A percentile compares a stretch with the other conserved stretches of the same genome.
Conservation (phyloP, 805 yeast species). For the Ascoidea rubescens region DNA sequence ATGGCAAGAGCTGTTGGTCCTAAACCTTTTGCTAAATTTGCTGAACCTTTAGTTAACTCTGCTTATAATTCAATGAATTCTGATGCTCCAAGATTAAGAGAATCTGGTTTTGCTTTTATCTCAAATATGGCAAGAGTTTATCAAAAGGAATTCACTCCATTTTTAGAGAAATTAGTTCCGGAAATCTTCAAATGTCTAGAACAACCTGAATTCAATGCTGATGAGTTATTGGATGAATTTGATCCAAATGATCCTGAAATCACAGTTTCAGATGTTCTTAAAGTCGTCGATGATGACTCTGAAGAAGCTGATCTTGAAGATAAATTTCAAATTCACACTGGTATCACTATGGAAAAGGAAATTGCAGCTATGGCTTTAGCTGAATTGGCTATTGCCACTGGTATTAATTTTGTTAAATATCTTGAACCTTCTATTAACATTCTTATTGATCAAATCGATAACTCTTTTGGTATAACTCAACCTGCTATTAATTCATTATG, state of each 20-base stretch:
- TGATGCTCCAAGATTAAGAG: constrained; percentile 77
- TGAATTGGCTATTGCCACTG: constrained; percentile 81
- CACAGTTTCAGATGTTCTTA: background rate
- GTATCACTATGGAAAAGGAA: constrained; percentile 91
- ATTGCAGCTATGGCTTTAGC: constrained; percentile 84
- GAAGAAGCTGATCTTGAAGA: constrained; percentile 43
- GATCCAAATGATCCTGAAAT: constrained; percentile 2
- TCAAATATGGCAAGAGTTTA: constrained; percentile 91
- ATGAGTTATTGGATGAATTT: constrained; percentile 17
- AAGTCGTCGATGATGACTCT: constrained; percentile 34
- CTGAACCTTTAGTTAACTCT: constrained; percentile 79
- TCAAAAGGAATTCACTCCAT: constrained; percentile 79
- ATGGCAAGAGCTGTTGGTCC: constrained; percentile 96
- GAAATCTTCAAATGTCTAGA: constrained; percentile 70
- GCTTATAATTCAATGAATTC: constrained; percentile 69
- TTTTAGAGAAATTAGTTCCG: constrained; percentile 72
- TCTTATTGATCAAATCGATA: constrained; percentile 59
- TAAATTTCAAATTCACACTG: constrained; percentile 79
- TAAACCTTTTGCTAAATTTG: constrained; percentile 71
- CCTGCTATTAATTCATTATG: constrained; percentile 73
- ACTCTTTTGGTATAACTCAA: constrained; percentile 84
- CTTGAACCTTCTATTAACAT: constrained; percentile 56
- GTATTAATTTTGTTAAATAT: constrained; percentile 63
- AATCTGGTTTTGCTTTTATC: constrained; percentile 87
- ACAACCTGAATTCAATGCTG: constrained; percentile 69